phyloP scores from a whole-genome alignment of 2,329 filamentous ascomycete genomes.

The Tolypocladium nubicola region DNA sequence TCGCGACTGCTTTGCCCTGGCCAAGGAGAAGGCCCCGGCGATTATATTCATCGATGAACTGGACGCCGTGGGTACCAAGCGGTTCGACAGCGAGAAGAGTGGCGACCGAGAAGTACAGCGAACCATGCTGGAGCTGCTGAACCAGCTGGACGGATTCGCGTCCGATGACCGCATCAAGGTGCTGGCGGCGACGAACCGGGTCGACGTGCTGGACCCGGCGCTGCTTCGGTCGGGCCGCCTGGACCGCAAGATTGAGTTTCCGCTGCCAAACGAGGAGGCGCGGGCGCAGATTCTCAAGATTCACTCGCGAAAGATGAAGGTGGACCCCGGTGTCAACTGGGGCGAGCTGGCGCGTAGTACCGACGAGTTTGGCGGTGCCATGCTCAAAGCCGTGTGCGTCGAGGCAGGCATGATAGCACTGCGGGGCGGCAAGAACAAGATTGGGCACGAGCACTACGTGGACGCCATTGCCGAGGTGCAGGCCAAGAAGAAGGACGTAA shows the following conservation, averaged over 20 bases:
- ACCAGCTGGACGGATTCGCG: constrained; percentile 96
- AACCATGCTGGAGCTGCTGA: constrained; percentile 97
- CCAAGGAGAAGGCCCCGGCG: constrained; percentile 96
- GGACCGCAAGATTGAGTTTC: constrained; percentile 97
- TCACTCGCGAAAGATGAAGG: constrained; percentile 96
- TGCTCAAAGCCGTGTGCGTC: constrained; percentile 96
- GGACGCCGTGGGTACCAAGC: constrained; percentile 96
- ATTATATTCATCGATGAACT: constrained; percentile 99
- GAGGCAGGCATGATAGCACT: constrained; percentile 99
- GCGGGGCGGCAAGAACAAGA: constrained; percentile 88
- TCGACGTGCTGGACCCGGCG: constrained; percentile 88
- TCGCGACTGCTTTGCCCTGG: constrained; percentile 91
- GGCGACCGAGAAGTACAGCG: constrained; percentile 96
- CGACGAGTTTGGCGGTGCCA: constrained; percentile 95
- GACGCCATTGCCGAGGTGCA: constrained; percentile 96
- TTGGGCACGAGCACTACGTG: constrained; percentile 96
- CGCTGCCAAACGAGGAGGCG: constrained; percentile 93
- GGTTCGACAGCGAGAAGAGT: constrained; percentile 96
- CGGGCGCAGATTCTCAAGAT: constrained; percentile 95
- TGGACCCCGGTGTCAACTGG: constrained; percentile 92
- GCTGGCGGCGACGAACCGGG: constrained; percentile 84
- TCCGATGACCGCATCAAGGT: constrained; percentile 97
- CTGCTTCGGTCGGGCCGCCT: constrained; percentile 84
- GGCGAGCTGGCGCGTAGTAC: constrained; percentile 89
- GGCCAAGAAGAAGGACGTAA: constrained; percentile 84